Evolutionary conservation across 345 rosid genomes (phyloP), one percentile per base, ranked within the genome.

Genomic region (Eutrema yunnanense): DNA sequence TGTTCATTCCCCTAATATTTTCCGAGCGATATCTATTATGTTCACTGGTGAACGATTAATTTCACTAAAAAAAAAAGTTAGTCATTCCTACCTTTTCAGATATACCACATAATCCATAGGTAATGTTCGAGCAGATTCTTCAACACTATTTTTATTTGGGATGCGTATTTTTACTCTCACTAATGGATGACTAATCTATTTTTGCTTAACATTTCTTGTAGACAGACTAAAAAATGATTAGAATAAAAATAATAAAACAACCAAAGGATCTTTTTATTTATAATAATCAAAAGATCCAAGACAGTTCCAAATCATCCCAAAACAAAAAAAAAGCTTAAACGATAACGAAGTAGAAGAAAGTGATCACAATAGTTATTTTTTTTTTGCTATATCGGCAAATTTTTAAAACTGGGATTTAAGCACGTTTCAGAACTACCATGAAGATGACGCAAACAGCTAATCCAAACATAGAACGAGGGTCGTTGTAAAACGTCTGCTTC

Each of bases 351-450:
- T n/a, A 16, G 12, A 64, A 29, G 9, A 63, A 30, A 8, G 16
- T 57, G 41, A 63, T 7, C 30, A 53, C 2, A 69, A 36, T 44
- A 37, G 54, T 61, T 14, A 46, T 65, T 57, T 14, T 33, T 37
- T 41, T 63, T 16, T 6, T 10, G 74, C 71, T 47, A 47, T 57
- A 77, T 84, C 82, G 81, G 43, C 87, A 77, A 75, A 85, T 84
- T 85, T 6, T 9, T 14, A 13, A 32, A 30, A 30, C 3, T 3
- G 6, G 5, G 4, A 32, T 75, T 48, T 73, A 90, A 53, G 13
- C 77, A 52, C 95, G 87, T 84, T 76, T 92, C 69, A 88, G 46
- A 69, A 87, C 75, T 37, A 88, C 92, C 77, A 90, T 75, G 59
- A 83, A 73, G 22, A 90, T 82, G 34, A 83, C 91, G 80, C 84